Percentiles rank a stretch among this genome's conserved stretches.
These are phyloP conservation scores for Tirmania nivea DNA, from an alignment of 495 filamentous ascomycete genomes.

Conservation along the genomic window DNA sequence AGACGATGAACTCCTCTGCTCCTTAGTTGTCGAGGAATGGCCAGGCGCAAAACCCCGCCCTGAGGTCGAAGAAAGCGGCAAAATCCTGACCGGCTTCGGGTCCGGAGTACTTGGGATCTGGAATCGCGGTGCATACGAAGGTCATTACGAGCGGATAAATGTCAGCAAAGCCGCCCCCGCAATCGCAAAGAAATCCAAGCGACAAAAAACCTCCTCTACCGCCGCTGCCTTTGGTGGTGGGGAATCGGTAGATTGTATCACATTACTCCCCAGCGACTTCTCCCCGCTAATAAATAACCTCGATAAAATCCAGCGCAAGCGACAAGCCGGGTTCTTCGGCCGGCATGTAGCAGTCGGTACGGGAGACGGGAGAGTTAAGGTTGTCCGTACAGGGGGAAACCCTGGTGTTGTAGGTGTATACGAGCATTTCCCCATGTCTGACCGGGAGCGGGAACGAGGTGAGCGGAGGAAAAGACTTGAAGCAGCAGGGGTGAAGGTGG, in stretches of 20 bases:
- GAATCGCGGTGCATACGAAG: slow-evolving; percentile 86
- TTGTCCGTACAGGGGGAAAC: slow-evolving; percentile 16
- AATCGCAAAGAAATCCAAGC: background rate
- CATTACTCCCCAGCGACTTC: slow-evolving; percentile 1
- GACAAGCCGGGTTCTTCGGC: background rate
- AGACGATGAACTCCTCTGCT: slow-evolving; percentile 74
- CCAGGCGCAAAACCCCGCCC: slow-evolving; percentile 34
- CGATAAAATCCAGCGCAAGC: background rate
- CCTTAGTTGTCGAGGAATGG: slow-evolving; percentile 41
- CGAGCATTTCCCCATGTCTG: background rate
- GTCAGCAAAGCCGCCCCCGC: slow-evolving; percentile 22
- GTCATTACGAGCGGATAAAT: slow-evolving; percentile 71
- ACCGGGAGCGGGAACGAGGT: background rate
- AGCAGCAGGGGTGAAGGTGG: background rate
- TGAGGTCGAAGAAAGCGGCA: slow-evolving; percentile 33
- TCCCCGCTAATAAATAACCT: background rate
- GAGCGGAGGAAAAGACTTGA: background rate
- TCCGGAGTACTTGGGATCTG: slow-evolving; percentile 71
- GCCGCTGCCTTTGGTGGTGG: background rate
- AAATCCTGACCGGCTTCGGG: slow-evolving; percentile 58
- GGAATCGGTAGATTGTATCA: slow-evolving; percentile 13
- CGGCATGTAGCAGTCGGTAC: slow-evolving; percentile 9
- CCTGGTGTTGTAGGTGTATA: background rate
- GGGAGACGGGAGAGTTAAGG: slow-evolving; percentile 14
- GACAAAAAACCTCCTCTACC: background rate